These are phyloP conservation scores for Acanthamoeba triangularis DNA, from an alignment of 208 protist genomes.

Conservation along the genomic window DNA sequence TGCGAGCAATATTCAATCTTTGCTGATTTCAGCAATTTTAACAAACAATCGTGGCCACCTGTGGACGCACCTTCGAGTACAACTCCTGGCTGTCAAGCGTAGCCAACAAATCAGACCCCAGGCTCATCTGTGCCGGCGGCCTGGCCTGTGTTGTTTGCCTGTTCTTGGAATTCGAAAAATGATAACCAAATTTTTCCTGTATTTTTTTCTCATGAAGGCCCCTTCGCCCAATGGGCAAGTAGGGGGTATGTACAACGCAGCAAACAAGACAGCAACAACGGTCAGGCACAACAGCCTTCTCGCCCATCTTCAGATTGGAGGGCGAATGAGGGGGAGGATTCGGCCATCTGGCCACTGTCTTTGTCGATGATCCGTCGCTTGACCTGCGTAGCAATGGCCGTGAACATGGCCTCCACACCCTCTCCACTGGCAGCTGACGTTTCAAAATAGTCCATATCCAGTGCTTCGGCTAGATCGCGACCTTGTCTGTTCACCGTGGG, in stretches of 20 bases:
- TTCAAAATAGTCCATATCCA: slow-evolving; percentile 66
- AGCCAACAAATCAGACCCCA: background rate
- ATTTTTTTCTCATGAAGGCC: no score
- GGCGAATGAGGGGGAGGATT: slow-evolving; percentile 6
- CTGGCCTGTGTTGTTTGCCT: background rate
- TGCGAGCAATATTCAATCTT: background rate
- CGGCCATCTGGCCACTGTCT: background rate
- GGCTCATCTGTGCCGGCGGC: background rate
- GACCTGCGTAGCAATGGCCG: slow-evolving; percentile 41
- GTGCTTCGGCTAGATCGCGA: background rate
- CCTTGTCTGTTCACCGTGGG: background rate
- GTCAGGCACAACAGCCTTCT: slow-evolving; percentile 29
- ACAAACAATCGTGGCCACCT: background rate
- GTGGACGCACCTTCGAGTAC: background rate
- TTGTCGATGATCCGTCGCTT: slow-evolving; percentile 66
- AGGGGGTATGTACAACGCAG: no score
- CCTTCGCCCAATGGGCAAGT: no score
- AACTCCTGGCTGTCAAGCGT: slow-evolving; percentile 43
- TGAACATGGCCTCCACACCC: slow-evolving; percentile 58
- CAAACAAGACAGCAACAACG: no score
- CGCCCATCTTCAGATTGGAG: slow-evolving; percentile 32
- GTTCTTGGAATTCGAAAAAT: background rate
- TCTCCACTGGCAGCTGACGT: background rate
- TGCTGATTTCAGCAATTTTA: background rate
- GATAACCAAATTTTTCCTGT: background rate